These are phyloP conservation scores for Aplosporella prunicola DNA, from an alignment of 2,329 filamentous ascomycete species.

Conservation along the genomic window DNA sequence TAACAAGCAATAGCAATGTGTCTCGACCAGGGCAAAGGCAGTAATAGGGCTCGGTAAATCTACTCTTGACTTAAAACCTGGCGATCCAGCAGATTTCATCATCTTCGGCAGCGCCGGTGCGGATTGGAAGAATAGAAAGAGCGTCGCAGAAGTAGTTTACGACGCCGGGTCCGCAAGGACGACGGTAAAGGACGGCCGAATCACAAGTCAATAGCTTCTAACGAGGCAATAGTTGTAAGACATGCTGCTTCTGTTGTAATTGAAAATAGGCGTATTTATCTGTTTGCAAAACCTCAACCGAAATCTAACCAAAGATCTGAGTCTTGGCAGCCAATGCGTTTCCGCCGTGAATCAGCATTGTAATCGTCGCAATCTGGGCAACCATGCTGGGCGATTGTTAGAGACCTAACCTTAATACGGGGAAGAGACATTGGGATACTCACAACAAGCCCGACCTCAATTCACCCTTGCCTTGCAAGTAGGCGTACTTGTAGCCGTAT, in stretches of 20 bases:
- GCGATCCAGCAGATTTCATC: slow-evolving; percentile 34
- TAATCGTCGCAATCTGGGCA: background rate
- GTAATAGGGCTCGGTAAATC: slow-evolving; percentile 31
- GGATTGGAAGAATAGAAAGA: slow-evolving; percentile 34
- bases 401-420: background rate
- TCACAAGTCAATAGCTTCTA: too few relatives aligned
- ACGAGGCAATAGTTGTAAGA: too few relatives aligned
- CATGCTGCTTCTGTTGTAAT: too few relatives aligned
- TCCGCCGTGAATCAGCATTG: slow-evolving; percentile 4
- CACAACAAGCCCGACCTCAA: background rate
- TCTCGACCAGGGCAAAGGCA: slow-evolving; percentile 36
- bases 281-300: too few relatives aligned
- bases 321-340: slow-evolving; percentile 4
- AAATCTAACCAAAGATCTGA: too few relatives aligned
- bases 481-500: slow-evolving; percentile 6
- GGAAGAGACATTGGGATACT: background rate
- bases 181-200: slow-evolving; percentile 15
- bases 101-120: slow-evolving; percentile 29
- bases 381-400: background rate
- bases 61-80: slow-evolving; percentile 21
- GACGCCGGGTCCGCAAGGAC: slow-evolving; percentile 23
- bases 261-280: too few relatives aligned
- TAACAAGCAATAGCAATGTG: slow-evolving; percentile 34
- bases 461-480: slow-evolving; percentile 1
- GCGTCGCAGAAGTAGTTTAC: slow-evolving; percentile 36